A percentile compares a stretch with the other conserved stretches of the same genome.
These are phyloP conservation scores for Extremus antarcticus DNA, from an alignment of 495 filamentous ascomycete species.

Conservation along the genomic window DNA sequence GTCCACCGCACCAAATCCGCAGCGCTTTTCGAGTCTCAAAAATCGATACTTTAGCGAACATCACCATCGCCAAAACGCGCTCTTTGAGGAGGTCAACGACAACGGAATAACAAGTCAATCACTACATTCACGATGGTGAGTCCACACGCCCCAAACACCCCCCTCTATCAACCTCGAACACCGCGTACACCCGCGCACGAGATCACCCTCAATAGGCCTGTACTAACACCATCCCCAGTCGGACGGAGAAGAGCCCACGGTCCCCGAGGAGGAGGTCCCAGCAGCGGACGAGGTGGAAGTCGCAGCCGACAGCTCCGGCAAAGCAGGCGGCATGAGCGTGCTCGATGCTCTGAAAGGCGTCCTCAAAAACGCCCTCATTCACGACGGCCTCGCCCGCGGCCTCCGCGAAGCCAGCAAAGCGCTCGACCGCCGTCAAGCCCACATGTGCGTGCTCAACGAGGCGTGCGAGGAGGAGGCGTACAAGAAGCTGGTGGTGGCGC, in stretches of 20 bases:
- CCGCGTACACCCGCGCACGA: background rate
- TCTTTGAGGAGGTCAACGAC: background rate
- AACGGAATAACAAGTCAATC: conserved; percentile 1
- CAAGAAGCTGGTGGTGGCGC: conserved; percentile 98
- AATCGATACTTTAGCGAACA: background rate
- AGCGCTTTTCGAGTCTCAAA: background rate
- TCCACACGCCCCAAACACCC: background rate
- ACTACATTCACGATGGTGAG: conserved; percentile 3
- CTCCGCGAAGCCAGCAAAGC: conserved; percentile 96
- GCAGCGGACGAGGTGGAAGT: conserved; percentile 86
- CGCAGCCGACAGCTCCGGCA: conserved; percentile 64
- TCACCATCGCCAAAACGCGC: background rate
- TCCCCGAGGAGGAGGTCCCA: conserved; percentile 37
- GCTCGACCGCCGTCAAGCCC: conserved; percentile 91
- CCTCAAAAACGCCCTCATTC: conserved; percentile 95
- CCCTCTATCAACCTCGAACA: background rate
- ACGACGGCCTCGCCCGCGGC: conserved; percentile 97
- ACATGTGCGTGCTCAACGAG: conserved; percentile 99
- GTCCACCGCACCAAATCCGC: background rate
- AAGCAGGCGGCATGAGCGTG: conserved; percentile 88
- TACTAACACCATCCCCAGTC: conserved; percentile 37
- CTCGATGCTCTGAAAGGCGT: conserved; percentile 96
- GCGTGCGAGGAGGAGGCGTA: conserved; percentile 99
- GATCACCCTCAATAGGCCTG: background rate
- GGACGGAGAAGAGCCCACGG: conserved; percentile 76